phyloP scores from a whole-genome alignment of 2,329 filamentous ascomycete genomes.

The Scedosporium aurantiacum region DNA sequence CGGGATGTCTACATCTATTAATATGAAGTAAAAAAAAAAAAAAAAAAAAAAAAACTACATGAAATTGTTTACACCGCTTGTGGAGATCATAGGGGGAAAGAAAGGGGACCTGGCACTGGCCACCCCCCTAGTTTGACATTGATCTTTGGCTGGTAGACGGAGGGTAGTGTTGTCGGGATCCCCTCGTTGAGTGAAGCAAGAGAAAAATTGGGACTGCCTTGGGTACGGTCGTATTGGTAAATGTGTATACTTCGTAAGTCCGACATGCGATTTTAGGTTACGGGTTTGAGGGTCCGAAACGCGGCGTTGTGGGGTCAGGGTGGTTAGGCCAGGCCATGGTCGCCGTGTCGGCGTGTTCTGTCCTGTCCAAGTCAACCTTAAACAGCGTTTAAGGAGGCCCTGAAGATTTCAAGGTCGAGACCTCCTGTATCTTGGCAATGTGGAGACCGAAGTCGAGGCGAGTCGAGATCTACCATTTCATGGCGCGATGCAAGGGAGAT shows the following conservation, averaged over 20 bases:
- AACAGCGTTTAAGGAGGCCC: too few species aligned
- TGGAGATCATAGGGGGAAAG: background rate
- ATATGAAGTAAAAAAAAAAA: conserved; percentile 1
- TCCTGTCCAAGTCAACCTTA: background rate
- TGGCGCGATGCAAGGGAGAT: background rate
- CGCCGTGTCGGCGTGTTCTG: too few species aligned
- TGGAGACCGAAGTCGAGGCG: background rate
- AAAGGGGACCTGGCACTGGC: background rate
- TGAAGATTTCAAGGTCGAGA: too few species aligned
- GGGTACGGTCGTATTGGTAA: background rate
- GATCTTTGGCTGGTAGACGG: background rate
- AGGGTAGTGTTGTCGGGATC: too few species aligned
- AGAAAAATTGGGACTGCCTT: background rate
- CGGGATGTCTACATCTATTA: background rate
- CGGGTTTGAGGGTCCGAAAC: conserved; percentile 2
- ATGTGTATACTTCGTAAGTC: background rate
- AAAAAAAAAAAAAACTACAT: too few species aligned
- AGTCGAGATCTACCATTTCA: background rate
- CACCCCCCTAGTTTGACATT: background rate
- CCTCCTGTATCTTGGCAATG: background rate
- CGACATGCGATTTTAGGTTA: conserved; percentile 1
- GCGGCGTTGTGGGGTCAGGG: conserved; percentile 1
- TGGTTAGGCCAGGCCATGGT: background rate
- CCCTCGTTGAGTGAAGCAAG: too few species aligned
- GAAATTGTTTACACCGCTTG: background rate